Evolutionary conservation across 768 basidiomycete genomes (phyloP).

Genomic region (Mycena alexandri): DNA sequence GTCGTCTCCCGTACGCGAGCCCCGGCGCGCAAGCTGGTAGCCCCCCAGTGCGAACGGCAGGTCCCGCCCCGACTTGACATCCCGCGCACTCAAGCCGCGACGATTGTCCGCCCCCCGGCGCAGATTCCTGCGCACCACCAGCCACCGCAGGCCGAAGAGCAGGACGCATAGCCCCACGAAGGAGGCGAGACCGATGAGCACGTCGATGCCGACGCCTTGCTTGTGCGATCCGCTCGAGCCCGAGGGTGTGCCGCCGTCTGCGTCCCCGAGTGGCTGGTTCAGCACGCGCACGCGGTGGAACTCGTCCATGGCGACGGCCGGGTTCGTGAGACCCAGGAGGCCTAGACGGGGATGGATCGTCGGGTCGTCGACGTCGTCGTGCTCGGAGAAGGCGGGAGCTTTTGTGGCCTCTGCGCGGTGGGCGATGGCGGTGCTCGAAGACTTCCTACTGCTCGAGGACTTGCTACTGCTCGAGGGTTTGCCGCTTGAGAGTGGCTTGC

Average conservation of each 20-base stretch:
- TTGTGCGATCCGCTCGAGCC: conserved; percentile 46
- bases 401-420: no score
- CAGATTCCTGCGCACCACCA: conserved; percentile 56
- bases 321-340: conserved; percentile 72
- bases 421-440: no score
- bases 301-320: conserved; percentile 70
- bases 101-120: conserved; percentile 34
- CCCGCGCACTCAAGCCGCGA: conserved; percentile 31
- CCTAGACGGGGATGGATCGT: conserved; percentile 65
- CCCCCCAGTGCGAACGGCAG: conserved; percentile 22
- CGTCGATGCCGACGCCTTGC: conserved; percentile 70
- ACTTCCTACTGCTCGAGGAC: no score
- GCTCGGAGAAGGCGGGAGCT: no score
- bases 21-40: conserved; percentile 33
- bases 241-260: conserved; percentile 23
- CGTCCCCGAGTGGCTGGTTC: conserved; percentile 64
- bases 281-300: conserved; percentile 79
- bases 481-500: no score
- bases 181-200: conserved; percentile 69
- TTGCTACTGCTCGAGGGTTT: no score
- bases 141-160: conserved; percentile 69
- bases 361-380: background rate
- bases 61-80: conserved; percentile 34
- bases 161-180: conserved; percentile 69
- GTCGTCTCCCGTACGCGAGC: conserved; percentile 41